Percentiles rank a stretch among this genome's conserved stretches.
Evolutionary conservation across 306 rosid genomes (phyloP).

Genomic region (Rosa chinensis): DNA sequence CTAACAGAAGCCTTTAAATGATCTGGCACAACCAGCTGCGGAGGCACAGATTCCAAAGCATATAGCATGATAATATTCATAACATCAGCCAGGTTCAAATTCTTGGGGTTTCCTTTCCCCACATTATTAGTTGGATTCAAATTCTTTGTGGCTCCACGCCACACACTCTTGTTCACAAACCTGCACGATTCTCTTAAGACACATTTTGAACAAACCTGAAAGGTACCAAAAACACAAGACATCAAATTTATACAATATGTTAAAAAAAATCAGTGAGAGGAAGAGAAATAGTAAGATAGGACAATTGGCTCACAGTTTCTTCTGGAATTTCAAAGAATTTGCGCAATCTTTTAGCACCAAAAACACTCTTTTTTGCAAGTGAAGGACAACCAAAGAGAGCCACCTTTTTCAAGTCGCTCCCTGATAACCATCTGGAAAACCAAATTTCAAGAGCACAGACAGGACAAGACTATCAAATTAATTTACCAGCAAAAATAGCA

Average conservation of each 20-base stretch:
- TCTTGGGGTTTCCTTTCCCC: slow-evolving; percentile 41
- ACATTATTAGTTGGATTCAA: slow-evolving; percentile 35
- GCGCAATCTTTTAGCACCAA: slow-evolving; percentile 66
- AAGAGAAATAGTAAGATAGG: neutral
- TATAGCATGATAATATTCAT: slow-evolving; percentile 52
- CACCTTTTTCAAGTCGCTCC: slow-evolving; percentile 65
- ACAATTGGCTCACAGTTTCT: slow-evolving; percentile 30
- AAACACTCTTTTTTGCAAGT: slow-evolving; percentile 25
- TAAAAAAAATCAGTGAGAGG: neutral
- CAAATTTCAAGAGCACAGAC: slow-evolving; percentile 23
- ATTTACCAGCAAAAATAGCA: neutral
- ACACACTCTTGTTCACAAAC: slow-evolving; percentile 55
- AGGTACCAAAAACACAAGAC: neutral
- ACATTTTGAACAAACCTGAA: slow-evolving; percentile 53
- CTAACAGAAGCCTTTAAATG: slow-evolving; percentile 44
- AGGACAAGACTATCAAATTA: slow-evolving; percentile 3
- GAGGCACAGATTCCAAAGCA: slow-evolving; percentile 47
- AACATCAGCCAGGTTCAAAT: slow-evolving; percentile 39
- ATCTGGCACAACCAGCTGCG: slow-evolving; percentile 50
- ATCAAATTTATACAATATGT: neutral
- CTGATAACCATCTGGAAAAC: slow-evolving; percentile 75
- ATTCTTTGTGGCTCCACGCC: slow-evolving; percentile 31
- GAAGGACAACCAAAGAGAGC: slow-evolving; percentile 74
- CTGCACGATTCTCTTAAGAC: slow-evolving; percentile 42
- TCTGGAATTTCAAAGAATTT: slow-evolving; percentile 64